A percentile compares a stretch with the other conserved stretches of the same genome.
These are phyloP conservation scores for Verticillium klebahnii DNA, from an alignment of 2,329 filamentous ascomycete species.

Conservation along the genomic window DNA sequence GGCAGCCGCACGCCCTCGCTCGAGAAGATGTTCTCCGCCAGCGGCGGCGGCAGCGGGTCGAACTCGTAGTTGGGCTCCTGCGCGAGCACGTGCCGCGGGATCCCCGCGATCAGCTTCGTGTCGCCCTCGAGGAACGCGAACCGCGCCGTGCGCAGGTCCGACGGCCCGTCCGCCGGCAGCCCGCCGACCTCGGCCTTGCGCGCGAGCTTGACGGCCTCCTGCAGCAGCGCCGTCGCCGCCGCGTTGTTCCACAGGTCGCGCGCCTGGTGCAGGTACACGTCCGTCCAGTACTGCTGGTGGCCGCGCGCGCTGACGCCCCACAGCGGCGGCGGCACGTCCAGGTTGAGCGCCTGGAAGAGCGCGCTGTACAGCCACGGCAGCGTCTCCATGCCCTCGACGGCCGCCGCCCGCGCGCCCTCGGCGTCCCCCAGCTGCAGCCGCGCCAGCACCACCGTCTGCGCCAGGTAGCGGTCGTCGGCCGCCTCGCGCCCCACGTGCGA, in stretches of 20 bases:
- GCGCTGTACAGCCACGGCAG: conserved; percentile 82
- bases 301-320: conserved; percentile 73
- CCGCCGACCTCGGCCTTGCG: conserved; percentile 33
- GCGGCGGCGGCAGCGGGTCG: conserved; percentile 72
- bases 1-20: conserved; percentile 35
- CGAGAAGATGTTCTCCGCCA: conserved; percentile 48
- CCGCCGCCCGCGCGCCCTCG: conserved; percentile 57
- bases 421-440: conserved; percentile 65
- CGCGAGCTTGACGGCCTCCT: conserved; percentile 60
- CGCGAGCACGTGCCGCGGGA: conserved; percentile 62
- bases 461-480: conserved; percentile 59
- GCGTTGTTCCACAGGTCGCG: conserved; percentile 85
- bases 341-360: conserved; percentile 73
- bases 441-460: conserved; percentile 73
- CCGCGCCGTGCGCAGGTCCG: conserved; percentile 55
- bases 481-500: conserved; percentile 29
- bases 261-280: conserved; percentile 70
- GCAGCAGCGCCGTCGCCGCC: conserved; percentile 63
- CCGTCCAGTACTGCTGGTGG: conserved; percentile 61
- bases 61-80: conserved; percentile 67
- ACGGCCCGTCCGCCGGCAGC: conserved; percentile 30
- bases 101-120: conserved; percentile 62
- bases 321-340: conserved; percentile 73
- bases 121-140: conserved; percentile 77
- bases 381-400: conserved; percentile 63